Conservation (phyloP, 768 basidiomycete species). For the Amanita muscaria region DNA sequence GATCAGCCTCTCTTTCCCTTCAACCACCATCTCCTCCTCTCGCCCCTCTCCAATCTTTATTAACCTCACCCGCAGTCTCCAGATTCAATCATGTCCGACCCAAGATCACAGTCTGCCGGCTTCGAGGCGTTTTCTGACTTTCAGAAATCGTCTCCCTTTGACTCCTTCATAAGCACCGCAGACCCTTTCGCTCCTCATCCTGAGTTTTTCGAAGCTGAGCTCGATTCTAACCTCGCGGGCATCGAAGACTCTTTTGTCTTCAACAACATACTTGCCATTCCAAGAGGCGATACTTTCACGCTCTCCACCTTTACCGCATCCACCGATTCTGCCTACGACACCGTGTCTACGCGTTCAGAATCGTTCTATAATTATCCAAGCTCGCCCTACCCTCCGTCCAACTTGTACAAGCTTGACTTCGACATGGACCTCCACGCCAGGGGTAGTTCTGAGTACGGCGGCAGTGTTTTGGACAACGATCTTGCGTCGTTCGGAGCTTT, state of each 20-base stretch:
- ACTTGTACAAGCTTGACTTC: conserved; percentile 50
- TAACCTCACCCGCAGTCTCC: conserved; percentile 19
- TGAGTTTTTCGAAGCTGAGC: conserved; percentile 77
- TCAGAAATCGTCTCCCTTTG: conserved; percentile 36
- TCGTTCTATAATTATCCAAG: conserved; percentile 59
- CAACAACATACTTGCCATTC: conserved; percentile 55
- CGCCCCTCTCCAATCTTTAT: conserved; percentile 12
- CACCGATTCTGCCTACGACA: conserved; percentile 69
- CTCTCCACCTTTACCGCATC: conserved; percentile 74
- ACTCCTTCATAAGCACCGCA: conserved; percentile 58
- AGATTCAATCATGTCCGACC: conserved; percentile 25
- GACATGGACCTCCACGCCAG: conserved; percentile 65
- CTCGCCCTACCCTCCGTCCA: conserved; percentile 39
- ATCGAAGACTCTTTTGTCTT: conserved; percentile 59
- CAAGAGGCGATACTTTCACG: conserved; percentile 57
- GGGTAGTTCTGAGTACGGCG: conserved; percentile 44
- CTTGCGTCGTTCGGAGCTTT: conserved; percentile 50
- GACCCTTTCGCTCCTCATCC: conserved; percentile 73
- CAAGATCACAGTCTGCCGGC: conserved; percentile 19
- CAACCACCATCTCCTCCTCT: conserved; percentile 19
- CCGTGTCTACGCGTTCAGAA: conserved; percentile 58
- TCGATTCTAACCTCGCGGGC: conserved; percentile 62
- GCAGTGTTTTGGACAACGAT: conserved; percentile 39
- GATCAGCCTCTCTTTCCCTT: conserved; percentile 16
- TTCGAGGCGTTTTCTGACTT: conserved; percentile 28